Base-by-base conservation (phyloP, 2,329 filamentous ascomycete species). In the Westerdykella ornata region DNA sequence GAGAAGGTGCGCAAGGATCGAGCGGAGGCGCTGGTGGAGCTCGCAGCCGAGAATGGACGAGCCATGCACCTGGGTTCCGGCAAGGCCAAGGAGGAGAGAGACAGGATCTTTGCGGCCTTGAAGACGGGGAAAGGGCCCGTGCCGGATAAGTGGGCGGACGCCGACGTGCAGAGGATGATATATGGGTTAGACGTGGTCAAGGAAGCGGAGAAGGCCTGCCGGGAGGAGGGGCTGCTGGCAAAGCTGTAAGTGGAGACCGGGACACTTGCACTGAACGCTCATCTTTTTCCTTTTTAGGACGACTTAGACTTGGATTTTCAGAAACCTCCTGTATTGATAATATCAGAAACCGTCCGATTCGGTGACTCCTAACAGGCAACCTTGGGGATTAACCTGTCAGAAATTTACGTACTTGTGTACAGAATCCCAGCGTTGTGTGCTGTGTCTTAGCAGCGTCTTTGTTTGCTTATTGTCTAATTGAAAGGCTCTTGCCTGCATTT, bases 21-120 rank as follows among this genome's bases (percentile, higher is more conserved):
- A 1, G 76, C 77, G 0, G 76, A 80, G 54, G 66, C 69, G 1
- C 63, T 80, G 4, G 76, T 80, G 0, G 74, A 77, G 34, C 57
- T 80, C 31, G 77, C 77, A 0, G 75, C 76, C 1, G 72, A 74
- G 14, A 73, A 66, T 30, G 76, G 77, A 2, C 60, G 72, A 17
- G 68, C 67, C 1, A 59, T 81, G 62, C 77, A 80, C 62, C 56
- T 81, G 16, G 76, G 76, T 2, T 72, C 76, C 4, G 77, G 77
- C 4, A 73, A 71, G 29, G 77, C 75, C 6, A 78, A 80, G 63
- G 73, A 76, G 51, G 74, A 78, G 59, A 64, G 77, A 4, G 77
- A 81, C 48, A 72, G 68, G 57, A 67, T 72, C 38, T 80, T 80
- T 41, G 73, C 65, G 2, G 69, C 66, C 9, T 44, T 73, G 43